A percentile compares a stretch with the other conserved stretches of the same genome.
phyloP scores from a whole-genome alignment of 148 eudicot genomes.

The Silene uniflora region DNA sequence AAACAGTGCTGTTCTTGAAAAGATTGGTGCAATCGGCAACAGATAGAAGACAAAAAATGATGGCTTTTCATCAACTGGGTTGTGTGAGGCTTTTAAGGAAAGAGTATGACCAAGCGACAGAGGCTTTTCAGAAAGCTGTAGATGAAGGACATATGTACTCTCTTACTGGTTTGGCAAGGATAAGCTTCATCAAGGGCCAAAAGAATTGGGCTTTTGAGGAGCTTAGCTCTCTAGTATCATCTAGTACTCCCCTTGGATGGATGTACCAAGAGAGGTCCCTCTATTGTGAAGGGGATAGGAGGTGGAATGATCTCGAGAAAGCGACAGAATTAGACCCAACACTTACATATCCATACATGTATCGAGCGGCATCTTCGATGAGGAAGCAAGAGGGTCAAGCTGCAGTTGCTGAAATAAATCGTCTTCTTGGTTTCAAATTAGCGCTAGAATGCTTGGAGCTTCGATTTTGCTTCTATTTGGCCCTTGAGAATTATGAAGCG shows the following conservation, averaged over 20 bases:
- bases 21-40: constrained; percentile 60
- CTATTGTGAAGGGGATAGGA: constrained; percentile 62
- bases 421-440: constrained; percentile 79
- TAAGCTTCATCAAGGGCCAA: constrained; percentile 56
- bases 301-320: constrained; percentile 60
- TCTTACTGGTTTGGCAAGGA: constrained; percentile 65
- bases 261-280: constrained; percentile 93
- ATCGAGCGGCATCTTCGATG: constrained; percentile 68
- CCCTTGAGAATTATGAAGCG: constrained; percentile 66
- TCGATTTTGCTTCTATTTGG: constrained; percentile 73
- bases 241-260: constrained; percentile 66
- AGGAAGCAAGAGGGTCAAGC: constrained; percentile 57
- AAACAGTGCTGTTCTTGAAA: constrained; percentile 56
- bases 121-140: constrained; percentile 60
- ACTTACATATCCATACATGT: constrained; percentile 89
- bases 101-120: constrained; percentile 67
- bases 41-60: constrained; percentile 50
- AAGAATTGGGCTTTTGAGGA: constrained; percentile 54
- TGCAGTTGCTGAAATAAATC: constrained; percentile 76
- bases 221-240: constrained; percentile 54
- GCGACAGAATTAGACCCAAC: constrained; percentile 93
- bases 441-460: constrained; percentile 92
- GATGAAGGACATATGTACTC: constrained; percentile 79
- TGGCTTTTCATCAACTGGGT: constrained; percentile 81
- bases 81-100: constrained; percentile 74